Evolutionary conservation across 768 basidiomycete species (phyloP), one percentile per base, ranked within the genome.

Genomic region (Auriculariales sp.): DNA sequence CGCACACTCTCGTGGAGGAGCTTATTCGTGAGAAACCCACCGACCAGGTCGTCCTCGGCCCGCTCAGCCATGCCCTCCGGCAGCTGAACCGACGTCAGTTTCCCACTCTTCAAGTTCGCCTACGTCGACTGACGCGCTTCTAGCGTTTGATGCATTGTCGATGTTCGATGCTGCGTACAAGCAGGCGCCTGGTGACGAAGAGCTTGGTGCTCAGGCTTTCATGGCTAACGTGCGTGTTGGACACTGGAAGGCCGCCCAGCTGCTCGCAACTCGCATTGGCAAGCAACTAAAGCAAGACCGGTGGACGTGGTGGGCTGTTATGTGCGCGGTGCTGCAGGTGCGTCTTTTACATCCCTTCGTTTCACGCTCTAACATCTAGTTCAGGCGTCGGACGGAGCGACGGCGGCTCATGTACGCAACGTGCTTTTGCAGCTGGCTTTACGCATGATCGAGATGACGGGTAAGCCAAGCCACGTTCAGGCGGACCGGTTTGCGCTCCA

Each of bases 111-210:
- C 1, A 25, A 25, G 0, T 36, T 49, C 72, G 72, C 74, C 35
- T 29, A 2, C 27, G 0, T 4, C 12, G 29, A 30, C 42, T 30
- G 50, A 35, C 36, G 45, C 50, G 32, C 44, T 27, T 12, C 11
- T 39, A 48, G 0, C 44, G 39, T 46, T 52, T 35, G 88, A 91
- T 63, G 79, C 83, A 69, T 75, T 88, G 35, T 70, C 70, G 7
- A 87, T 91, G 82, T 90, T 83, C 58, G 89, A 90, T 53, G 80
- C 86, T 46, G 88, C 88, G 1, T 89, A 75, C 68, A 88, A 83
- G 63, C 78, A 81, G 53, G 78, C 84, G 52, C 88, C 88, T 17
- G 57, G 64, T 3, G 89, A 87, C 58, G 89, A 91, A 60, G 88
- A 91, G 53, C 76, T 89, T 7, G 88, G 81, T 19, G 73, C 74